A percentile compares a stretch with the other conserved stretches of the same genome.
These are phyloP conservation scores for Penicillium sp. DNA, from an alignment of 2,329 filamentous ascomycete genomes.

Conservation along the genomic window DNA sequence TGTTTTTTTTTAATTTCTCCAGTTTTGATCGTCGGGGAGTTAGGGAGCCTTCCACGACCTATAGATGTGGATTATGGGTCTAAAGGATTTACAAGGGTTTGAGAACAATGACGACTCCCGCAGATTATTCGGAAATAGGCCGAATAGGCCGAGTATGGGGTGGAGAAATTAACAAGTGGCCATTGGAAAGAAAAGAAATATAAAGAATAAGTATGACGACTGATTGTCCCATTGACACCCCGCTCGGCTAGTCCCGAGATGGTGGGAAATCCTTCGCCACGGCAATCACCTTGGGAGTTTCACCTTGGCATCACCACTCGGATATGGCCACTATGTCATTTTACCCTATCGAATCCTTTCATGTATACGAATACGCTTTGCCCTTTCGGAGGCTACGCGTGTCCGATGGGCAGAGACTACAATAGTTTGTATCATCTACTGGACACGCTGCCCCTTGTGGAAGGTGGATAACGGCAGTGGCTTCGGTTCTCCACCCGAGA, in stretches of 20 bases:
- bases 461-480: slow-evolving; percentile 17
- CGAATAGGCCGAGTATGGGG: neutral
- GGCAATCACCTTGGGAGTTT: neutral
- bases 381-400: neutral
- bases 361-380: neutral
- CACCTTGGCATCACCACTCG: neutral
- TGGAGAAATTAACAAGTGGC: neutral
- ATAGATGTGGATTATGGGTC: neutral
- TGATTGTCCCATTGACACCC: neutral
- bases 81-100: too few relatives aligned
- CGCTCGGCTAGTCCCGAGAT: slow-evolving; percentile 1
- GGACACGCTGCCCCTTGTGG: neutral
- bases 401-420: neutral
- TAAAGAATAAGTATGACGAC: neutral
- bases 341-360: neutral
- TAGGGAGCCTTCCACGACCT: neutral
- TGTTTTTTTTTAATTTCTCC: neutral
- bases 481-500: slow-evolving; percentile 16
- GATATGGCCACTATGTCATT: neutral
- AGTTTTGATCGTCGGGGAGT: neutral
- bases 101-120: too few relatives aligned
- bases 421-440: neutral
- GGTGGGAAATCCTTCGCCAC: neutral
- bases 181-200: neutral
- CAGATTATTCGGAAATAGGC: neutral